phyloP scores from a whole-genome alignment of 164 flowering plant species.

The Warburgia ugandensis region DNA sequence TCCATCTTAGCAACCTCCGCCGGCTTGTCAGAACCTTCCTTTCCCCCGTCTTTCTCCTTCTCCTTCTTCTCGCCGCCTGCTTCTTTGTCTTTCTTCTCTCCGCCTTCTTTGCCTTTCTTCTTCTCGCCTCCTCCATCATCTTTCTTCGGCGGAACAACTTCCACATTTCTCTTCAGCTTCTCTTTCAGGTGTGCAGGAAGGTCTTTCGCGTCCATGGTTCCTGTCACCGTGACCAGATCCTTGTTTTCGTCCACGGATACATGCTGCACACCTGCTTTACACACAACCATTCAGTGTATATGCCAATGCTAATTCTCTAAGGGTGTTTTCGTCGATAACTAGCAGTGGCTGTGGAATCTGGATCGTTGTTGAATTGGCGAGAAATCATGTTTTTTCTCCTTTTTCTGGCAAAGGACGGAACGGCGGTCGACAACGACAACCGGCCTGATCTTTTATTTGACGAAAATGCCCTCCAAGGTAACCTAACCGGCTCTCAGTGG shows the following conservation, averaged over 20 bases:
- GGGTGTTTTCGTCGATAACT: too few species aligned
- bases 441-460: too few species aligned
- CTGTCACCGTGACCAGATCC: conserved; percentile 64
- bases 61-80: conserved; percentile 6
- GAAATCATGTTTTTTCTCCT: too few species aligned
- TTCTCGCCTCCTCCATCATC: conserved; percentile 21
- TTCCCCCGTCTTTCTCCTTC: conserved; percentile 11
- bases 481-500: too few species aligned
- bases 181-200: conserved; percentile 37
- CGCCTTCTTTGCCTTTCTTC: conserved; percentile 8
- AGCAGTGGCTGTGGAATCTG: too few species aligned
- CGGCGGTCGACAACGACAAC: too few species aligned
- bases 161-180: conserved; percentile 53
- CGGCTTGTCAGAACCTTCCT: conserved; percentile 7
- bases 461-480: too few species aligned
- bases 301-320: too few species aligned
- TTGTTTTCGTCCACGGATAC: conserved; percentile 42
- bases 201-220: conserved; percentile 57
- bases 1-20: conserved; percentile 21
- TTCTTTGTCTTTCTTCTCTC: conserved; percentile 4
- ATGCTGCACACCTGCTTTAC: conserved; percentile 58
- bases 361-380: too few species aligned
- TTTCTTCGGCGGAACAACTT: conserved; percentile 53
- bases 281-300: too few species aligned
- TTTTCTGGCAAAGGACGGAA: too few species aligned